Conservation (phyloP, 129 eudicot species). For the Ambrosia trifida region DNA sequence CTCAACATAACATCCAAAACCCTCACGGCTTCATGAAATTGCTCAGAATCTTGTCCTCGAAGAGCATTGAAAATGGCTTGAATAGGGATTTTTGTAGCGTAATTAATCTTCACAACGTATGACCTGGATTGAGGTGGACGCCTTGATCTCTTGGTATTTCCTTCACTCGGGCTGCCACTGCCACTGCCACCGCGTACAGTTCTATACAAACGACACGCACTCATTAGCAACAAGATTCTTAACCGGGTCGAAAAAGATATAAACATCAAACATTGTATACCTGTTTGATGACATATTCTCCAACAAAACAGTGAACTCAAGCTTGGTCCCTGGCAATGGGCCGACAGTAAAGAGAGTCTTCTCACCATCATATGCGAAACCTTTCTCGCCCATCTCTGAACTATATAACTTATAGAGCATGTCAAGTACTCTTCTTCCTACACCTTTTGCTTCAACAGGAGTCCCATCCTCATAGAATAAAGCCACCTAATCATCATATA, state of each 20-base stretch:
- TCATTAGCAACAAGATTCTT: not conserved
- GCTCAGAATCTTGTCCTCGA: constrained; percentile 70
- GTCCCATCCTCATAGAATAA: constrained; percentile 46
- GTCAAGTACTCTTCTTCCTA: constrained; percentile 47
- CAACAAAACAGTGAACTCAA: constrained; percentile 50
- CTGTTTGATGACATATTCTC: constrained; percentile 43
- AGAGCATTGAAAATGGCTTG: constrained; percentile 68
- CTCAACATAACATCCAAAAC: constrained; percentile 71
- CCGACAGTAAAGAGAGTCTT: constrained; percentile 51
- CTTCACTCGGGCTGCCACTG: constrained; percentile 31
- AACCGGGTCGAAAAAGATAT: not conserved
- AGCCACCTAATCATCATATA: constrained; percentile 38
- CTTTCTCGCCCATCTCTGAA: constrained; percentile 39
- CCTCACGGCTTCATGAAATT: constrained; percentile 68
- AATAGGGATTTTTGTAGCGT: constrained; percentile 80
- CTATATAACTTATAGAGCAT: constrained; percentile 28
- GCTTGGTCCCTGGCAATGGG: constrained; percentile 40
- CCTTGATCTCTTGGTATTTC: constrained; percentile 41
- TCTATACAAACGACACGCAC: constrained; percentile 9
- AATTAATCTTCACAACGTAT: constrained; percentile 61
- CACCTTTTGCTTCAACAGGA: constrained; percentile 48
- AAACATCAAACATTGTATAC: constrained; percentile 16
- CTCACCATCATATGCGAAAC: constrained; percentile 50
- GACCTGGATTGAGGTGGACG: constrained; percentile 43
- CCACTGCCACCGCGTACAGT: constrained; percentile 27